Conservation (phyloP, 768 basidiomycete genomes). For the Amanita polypyramis region DNA sequence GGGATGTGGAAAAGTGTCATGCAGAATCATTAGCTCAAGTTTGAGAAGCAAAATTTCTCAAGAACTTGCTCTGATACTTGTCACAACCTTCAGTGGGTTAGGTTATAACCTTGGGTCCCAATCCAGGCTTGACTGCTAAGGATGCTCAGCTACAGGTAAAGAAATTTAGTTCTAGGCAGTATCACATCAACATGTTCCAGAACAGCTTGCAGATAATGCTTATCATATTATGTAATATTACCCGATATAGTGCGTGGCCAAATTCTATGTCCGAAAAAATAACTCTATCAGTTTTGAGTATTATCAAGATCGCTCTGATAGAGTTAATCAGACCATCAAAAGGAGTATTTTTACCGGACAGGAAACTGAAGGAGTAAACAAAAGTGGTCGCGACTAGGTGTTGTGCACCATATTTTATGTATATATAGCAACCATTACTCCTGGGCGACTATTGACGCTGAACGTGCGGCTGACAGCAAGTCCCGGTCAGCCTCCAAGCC, state of each 20-base stretch:
- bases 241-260: slow-evolving; percentile 10
- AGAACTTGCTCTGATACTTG: too few relatives aligned
- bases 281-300: slow-evolving; percentile 14
- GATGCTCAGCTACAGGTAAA: slow-evolving; percentile 21
- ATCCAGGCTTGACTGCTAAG: slow-evolving; percentile 15
- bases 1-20: too few relatives aligned
- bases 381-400: slow-evolving; percentile 10
- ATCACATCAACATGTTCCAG: slow-evolving; percentile 18
- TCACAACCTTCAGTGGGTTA: too few relatives aligned
- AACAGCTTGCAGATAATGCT: slow-evolving; percentile 7
- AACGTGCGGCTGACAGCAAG: too few relatives aligned
- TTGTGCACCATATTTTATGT: slow-evolving; percentile 8
- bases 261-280: slow-evolving; percentile 7
- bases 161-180: slow-evolving; percentile 20
- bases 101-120: too few relatives aligned
- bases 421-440: too few relatives aligned
- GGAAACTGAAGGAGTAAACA: not conserved
- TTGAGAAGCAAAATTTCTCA: too few relatives aligned
- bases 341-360: slow-evolving; percentile 10
- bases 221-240: slow-evolving; percentile 5
- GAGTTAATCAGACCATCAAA: slow-evolving; percentile 10
- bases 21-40: too few relatives aligned
- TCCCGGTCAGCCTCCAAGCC: too few relatives aligned
- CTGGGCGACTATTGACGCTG: too few relatives aligned
- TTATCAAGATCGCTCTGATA: slow-evolving; percentile 12